A percentile compares a stretch with the other conserved stretches of the same genome.
These are phyloP conservation scores for Paracorniculantispora psalliotae DNA, from an alignment of 2,329 filamentous ascomycete genomes.

Conservation along the genomic window DNA sequence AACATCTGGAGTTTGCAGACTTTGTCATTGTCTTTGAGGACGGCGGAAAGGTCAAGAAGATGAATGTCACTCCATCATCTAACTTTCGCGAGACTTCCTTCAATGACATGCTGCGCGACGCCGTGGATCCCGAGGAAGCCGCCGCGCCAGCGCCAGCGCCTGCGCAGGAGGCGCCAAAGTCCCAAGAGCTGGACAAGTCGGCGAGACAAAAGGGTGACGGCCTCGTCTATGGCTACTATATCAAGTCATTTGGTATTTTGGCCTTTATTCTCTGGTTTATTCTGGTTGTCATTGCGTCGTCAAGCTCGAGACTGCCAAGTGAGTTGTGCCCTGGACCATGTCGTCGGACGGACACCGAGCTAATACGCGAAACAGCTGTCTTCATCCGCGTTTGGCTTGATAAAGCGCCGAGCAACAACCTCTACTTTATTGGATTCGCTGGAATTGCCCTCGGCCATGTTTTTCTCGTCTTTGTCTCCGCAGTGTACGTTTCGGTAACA, in stretches of 20 bases:
- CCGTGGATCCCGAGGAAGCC: background rate
- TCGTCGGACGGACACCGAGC: background rate
- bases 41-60: background rate
- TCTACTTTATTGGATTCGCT: background rate
- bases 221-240: background rate
- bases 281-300: background rate
- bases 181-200: background rate
- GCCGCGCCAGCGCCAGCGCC: background rate
- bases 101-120: background rate
- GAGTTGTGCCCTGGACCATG: background rate
- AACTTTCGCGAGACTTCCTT: background rate
- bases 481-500: background rate
- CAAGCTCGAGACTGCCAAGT: background rate
- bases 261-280: background rate
- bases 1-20: background rate
- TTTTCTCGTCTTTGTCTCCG: background rate
- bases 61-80: background rate
- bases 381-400: conserved; percentile 9
- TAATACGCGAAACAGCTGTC: conserved; percentile 5
- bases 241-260: background rate
- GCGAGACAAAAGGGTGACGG: conserved; percentile 18
- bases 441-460: background rate
- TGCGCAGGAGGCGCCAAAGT: background rate
- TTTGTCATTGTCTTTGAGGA: background rate
- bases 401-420: background rate